Base-by-base conservation (phyloP, 768 basidiomycete genomes). In the Boletus patriciae region DNA sequence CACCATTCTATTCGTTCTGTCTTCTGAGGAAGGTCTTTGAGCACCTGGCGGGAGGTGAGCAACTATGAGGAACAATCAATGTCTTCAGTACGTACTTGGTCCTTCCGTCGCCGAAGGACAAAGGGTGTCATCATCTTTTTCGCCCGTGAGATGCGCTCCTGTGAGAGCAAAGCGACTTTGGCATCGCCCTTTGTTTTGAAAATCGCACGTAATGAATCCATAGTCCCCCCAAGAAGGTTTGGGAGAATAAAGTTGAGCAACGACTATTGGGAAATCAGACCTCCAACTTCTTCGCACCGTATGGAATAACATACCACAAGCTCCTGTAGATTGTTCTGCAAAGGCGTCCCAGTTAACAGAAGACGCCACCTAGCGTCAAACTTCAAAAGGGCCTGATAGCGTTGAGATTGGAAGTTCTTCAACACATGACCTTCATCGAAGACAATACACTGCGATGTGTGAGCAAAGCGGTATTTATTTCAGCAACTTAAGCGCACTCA, bases 71-170 rank as follows among this genome's bases (percentile, higher is more conserved):
- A 8, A 33, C n/a, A 29, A 23, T 49, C 48, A 10, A 25, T 18
- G 8, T n/a, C 31, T 48, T 29, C 2, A 13, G n/a, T 36, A 58
- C 77, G 47, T 65, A 85, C 91, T 76, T 97, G 94, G 65, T 95
- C 94, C 74, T 99, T 99, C 64, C 95, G 83, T 56, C 97, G 83
- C n/a, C 97, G 88, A 19, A 99, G 79, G 23, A 98, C 95, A 70
- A 99, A 99, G 0, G 97, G 97, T 8, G 94, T 97, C 90, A 99
- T 94, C 94, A 99, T 98, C 71, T 93, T 94, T 76, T 98, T 96
- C 7, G 97, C 97, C 59, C 95, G 78, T 19, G 92, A 93, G 23
- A 98, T 91, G 48, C 97, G 90, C 69, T 95, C 90, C 67, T 92
- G 88, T 5, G 96, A 92, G 25, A 98, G 86, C 23, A 98, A 73